Percentiles rank a stretch among this genome's conserved stretches.
These are phyloP conservation scores for Colletotrichum lini DNA, from an alignment of 2,329 filamentous ascomycete species.

Conservation along the genomic window DNA sequence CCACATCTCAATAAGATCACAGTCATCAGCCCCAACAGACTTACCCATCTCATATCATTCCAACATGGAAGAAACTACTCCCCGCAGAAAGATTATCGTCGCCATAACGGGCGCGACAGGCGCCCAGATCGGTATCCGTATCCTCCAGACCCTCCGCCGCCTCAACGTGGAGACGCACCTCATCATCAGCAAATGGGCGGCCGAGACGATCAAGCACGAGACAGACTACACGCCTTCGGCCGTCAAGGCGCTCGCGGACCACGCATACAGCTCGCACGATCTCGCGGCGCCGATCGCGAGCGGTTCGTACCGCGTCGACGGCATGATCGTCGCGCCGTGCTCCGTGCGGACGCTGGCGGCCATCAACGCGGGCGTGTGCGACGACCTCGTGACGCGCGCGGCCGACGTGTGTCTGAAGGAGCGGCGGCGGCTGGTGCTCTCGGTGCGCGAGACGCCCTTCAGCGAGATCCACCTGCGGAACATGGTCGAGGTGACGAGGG, in stretches of 20 bases:
- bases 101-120: constrained; percentile 67
- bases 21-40: too few species aligned
- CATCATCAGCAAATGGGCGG: constrained; percentile 64
- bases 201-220: constrained; percentile 63
- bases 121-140: constrained; percentile 57
- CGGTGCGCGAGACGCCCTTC: constrained; percentile 60
- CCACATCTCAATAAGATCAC: too few species aligned
- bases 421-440: constrained; percentile 55
- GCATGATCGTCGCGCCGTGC: constrained; percentile 65
- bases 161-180: constrained; percentile 64
- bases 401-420: constrained; percentile 65
- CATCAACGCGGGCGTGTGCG: constrained; percentile 57
- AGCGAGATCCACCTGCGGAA: constrained; percentile 63
- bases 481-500: constrained; percentile 56
- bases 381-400: constrained; percentile 61
- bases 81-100: constrained; percentile 57
- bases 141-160: constrained; percentile 56
- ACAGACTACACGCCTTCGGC: constrained; percentile 18
- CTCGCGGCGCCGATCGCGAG: constrained; percentile 60
- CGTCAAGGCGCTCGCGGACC: constrained; percentile 12
- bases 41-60: background rate
- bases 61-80: background rate
- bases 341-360: constrained; percentile 64
- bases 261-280: constrained; percentile 53
- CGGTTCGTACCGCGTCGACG: constrained; percentile 58